Conservation (phyloP, 164 flowering plant species). For the Pachysandra terminalis region DNA sequence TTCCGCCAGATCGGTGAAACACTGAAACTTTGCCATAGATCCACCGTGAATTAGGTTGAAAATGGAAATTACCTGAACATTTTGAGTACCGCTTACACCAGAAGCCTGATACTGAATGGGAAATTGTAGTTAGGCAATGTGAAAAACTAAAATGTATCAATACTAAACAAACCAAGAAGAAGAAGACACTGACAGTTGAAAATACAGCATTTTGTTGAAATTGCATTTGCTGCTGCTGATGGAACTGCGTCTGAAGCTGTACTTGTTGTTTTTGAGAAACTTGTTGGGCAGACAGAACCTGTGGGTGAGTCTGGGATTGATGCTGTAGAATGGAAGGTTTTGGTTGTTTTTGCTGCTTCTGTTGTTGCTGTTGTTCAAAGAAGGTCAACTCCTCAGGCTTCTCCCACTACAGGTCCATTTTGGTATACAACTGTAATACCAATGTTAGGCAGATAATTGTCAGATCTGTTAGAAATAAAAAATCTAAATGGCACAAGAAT, state of each 20-base stretch:
- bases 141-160: neutral
- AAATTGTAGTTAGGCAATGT: conserved; percentile 6
- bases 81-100: conserved; percentile 39
- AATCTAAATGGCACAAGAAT: neutral
- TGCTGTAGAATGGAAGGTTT: conserved; percentile 42
- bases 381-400: conserved; percentile 79
- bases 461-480: conserved; percentile 6
- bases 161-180: neutral
- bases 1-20: too few relatives aligned
- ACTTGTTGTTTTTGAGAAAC: conserved; percentile 41
- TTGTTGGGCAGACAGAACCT: conserved; percentile 40
- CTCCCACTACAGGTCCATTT: conserved; percentile 76
- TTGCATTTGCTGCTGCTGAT: conserved; percentile 45
- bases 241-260: conserved; percentile 46
- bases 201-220: too few relatives aligned
- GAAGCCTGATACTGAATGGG: conserved; percentile 47
- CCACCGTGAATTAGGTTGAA: neutral
- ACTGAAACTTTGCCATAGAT: too few relatives aligned
- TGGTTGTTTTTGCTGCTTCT: conserved; percentile 46
- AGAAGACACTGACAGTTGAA: conserved; percentile 41
- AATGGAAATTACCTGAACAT: conserved; percentile 41
- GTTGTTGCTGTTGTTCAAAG: conserved; percentile 54
- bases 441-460: neutral
- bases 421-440: too few relatives aligned
- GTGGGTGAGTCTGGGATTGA: conserved; percentile 44